Conservation (phyloP, 495 filamentous ascomycete species). For the Aspergillus biplanus region DNA sequence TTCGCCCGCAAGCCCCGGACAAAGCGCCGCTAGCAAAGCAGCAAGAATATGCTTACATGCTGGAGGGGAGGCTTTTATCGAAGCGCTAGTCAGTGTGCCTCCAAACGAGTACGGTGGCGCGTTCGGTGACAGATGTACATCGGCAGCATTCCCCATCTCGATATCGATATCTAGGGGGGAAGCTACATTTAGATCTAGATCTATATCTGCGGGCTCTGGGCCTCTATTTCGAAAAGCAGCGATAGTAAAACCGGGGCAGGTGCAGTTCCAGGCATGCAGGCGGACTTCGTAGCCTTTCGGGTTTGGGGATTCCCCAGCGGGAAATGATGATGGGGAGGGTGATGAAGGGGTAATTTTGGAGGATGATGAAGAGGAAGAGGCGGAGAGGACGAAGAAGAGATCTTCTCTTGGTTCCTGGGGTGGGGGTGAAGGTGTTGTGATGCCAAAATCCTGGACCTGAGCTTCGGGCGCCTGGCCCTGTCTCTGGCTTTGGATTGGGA, state of each 20-base stretch:
- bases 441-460: neutral
- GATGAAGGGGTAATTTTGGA: neutral
- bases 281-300: conserved; percentile 67
- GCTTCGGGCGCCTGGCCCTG: neutral
- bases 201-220: neutral
- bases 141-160: neutral
- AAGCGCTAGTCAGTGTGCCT: conserved; percentile 44
- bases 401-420: neutral
- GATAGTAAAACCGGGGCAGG: conserved; percentile 81
- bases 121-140: neutral
- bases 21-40: conserved; percentile 74
- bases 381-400: conserved; percentile 1
- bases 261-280: conserved; percentile 83
- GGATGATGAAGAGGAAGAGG: neutral
- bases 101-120: conserved; percentile 49
- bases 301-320: conserved; percentile 8
- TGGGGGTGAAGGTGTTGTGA: neutral
- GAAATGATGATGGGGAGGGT: neutral
- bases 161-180: neutral
- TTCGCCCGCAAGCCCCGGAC: conserved; percentile 43
- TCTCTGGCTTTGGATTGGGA: neutral
- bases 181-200: too few relatives aligned
- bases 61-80: conserved; percentile 49
- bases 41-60: conserved; percentile 91
- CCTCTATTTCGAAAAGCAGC: conserved; percentile 57